phyloP scores from a whole-genome alignment of 345 rosid genomes.

The Euclidium syriacum region DNA sequence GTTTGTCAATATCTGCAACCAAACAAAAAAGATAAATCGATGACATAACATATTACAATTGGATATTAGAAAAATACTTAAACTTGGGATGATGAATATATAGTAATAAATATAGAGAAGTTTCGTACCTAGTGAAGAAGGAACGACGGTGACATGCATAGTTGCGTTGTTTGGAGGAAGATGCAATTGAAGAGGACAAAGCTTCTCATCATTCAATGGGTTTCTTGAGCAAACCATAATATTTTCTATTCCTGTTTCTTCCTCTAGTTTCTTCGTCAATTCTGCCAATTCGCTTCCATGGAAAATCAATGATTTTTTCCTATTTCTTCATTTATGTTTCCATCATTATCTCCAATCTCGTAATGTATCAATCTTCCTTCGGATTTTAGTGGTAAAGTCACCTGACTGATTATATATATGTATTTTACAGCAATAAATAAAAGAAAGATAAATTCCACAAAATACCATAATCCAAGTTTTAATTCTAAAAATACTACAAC shows the following conservation, averaged over 20 bases:
- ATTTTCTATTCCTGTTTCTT: constrained; percentile 52
- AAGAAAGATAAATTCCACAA: too few relatives aligned
- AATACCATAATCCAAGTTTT: not conserved
- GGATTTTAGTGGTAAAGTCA: constrained; percentile 22
- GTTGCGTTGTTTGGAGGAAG: constrained; percentile 81
- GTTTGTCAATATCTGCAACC: not conserved
- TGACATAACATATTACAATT: not conserved
- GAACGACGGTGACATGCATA: constrained; percentile 66
- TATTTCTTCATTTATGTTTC: constrained; percentile 30
- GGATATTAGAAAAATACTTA: not conserved
- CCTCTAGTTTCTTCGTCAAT: constrained; percentile 49
- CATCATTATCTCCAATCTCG: constrained; percentile 48
- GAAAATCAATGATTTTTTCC: constrained; percentile 43
- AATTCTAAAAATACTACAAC: too few relatives aligned
- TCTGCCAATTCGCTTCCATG: constrained; percentile 61
- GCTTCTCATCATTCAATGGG: constrained; percentile 67
- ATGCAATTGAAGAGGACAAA: constrained; percentile 72
- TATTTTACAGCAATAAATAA: not conserved
- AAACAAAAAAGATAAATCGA: not conserved
- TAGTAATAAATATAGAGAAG: not conserved
- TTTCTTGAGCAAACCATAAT: constrained; percentile 51
- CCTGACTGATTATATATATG: not conserved
- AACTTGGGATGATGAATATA: not conserved
- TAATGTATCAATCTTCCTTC: constrained; percentile 63
- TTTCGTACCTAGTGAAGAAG: constrained; percentile 22